These are phyloP conservation scores for Moniliophthora roreri DNA, from an alignment of 1,284 basidiomycete genomes.

Conservation along the genomic window DNA sequence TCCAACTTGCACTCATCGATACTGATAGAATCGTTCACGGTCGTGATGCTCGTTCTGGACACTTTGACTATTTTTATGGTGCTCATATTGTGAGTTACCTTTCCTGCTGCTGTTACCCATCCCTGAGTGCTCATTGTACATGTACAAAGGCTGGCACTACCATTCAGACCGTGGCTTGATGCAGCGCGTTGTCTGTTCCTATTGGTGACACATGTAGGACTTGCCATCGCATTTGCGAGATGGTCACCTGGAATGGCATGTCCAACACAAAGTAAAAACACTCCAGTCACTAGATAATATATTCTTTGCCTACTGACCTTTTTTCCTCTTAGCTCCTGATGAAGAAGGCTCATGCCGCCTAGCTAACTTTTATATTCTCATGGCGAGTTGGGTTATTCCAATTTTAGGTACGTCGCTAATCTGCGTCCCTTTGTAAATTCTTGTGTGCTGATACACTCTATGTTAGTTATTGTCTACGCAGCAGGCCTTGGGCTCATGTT, in stretches of 20 bases:
- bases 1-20: no score
- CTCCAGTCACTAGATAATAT: no score
- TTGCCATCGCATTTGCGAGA: neutral
- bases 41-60: neutral
- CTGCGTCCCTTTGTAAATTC: no score
- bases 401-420: neutral
- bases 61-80: neutral
- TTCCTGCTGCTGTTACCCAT: no score
- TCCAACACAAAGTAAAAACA: neutral
- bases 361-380: neutral
- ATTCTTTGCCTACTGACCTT: neutral
- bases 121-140: no score
- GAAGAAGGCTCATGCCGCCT: neutral
- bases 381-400: constrained; percentile 3
- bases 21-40: neutral
- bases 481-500: constrained; percentile 33
- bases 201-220: neutral
- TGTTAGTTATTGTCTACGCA: constrained; percentile 39
- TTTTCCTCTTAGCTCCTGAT: neutral
- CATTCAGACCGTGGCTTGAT: constrained; percentile 3
- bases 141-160: neutral
- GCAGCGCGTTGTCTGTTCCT: neutral
- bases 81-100: neutral
- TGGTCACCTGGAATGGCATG: neutral
- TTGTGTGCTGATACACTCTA: constrained; percentile 12